Percentiles rank a stretch among this genome's conserved stretches.
Conservation (phyloP, 306 rosid genomes). For the Vachellia pachyceras region DNA sequence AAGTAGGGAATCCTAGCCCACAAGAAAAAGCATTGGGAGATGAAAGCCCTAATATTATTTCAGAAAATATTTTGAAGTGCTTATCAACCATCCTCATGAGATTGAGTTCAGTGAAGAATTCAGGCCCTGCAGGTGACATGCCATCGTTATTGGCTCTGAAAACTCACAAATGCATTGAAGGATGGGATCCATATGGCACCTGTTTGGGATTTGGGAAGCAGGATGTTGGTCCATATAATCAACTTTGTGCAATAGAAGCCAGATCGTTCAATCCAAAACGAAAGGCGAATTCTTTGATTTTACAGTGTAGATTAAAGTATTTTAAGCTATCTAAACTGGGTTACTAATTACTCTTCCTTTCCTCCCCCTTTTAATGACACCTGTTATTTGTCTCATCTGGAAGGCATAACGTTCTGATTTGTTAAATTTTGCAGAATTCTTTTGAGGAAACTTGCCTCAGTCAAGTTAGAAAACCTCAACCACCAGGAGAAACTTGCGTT, state of each 20-base stretch:
- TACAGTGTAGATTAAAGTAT: constrained; percentile 77
- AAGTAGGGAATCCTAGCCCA: constrained; percentile 45
- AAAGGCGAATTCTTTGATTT: constrained; percentile 70
- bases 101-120: constrained; percentile 65
- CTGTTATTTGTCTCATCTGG: constrained; percentile 22
- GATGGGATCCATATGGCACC: constrained; percentile 71
- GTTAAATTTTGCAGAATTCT: constrained; percentile 66
- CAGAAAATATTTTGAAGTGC: constrained; percentile 82
- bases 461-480: constrained; percentile 65
- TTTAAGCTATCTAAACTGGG: constrained; percentile 5
- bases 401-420: constrained; percentile 28
- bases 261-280: constrained; percentile 67
- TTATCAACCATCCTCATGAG: constrained; percentile 78
- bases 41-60: constrained; percentile 74
- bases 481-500: constrained; percentile 97
- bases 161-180: constrained; percentile 44
- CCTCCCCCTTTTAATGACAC: neutral
- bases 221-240: constrained; percentile 81
- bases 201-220: constrained; percentile 69
- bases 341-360: neutral
- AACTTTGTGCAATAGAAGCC: constrained; percentile 62
- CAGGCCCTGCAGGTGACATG: constrained; percentile 45
- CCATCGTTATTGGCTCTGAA: constrained; percentile 45
- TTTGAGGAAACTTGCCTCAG: constrained; percentile 75
- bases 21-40: constrained; percentile 47